Evolutionary conservation across 257 asterid species (phyloP).

Genomic region (Nicotiana undulata): DNA sequence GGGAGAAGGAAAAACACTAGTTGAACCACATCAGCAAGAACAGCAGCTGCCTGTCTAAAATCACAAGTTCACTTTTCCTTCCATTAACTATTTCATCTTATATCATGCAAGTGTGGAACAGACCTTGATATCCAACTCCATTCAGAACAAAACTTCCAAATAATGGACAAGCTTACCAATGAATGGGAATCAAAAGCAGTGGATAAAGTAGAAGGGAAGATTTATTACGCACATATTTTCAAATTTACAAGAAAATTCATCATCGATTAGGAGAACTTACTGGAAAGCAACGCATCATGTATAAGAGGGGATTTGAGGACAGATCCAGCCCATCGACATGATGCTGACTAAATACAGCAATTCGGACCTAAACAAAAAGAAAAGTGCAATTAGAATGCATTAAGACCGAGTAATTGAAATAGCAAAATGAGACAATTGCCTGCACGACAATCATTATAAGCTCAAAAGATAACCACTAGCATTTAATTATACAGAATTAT

Average conservation of each 20-base stretch:
- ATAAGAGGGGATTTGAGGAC: constrained; percentile 93
- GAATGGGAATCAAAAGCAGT: not conserved
- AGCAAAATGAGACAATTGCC: not conserved
- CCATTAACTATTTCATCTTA: not conserved
- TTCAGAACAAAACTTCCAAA: not conserved
- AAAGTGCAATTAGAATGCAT: not conserved
- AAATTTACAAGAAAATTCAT: not conserved
- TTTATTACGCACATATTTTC: not conserved
- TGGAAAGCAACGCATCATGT: constrained; percentile 99
- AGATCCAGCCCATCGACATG: constrained; percentile 98
- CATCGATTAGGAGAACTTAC: constrained; percentile 31
- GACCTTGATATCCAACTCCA: not conserved
- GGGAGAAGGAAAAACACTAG: not conserved
- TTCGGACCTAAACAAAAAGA: constrained; percentile 60
- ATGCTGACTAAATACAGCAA: constrained; percentile 94
- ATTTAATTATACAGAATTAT: not conserved
- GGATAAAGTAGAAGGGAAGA: not conserved
- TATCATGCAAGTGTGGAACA: too few species aligned
- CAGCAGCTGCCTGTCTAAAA: not conserved
- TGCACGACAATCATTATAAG: not conserved
- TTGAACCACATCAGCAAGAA: not conserved
- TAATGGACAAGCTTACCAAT: not conserved
- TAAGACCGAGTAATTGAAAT: not conserved
- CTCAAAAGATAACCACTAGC: not conserved
- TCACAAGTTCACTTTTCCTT: not conserved